Conservation (phyloP, 257 asterid species). For the Jasminum sambac region DNA sequence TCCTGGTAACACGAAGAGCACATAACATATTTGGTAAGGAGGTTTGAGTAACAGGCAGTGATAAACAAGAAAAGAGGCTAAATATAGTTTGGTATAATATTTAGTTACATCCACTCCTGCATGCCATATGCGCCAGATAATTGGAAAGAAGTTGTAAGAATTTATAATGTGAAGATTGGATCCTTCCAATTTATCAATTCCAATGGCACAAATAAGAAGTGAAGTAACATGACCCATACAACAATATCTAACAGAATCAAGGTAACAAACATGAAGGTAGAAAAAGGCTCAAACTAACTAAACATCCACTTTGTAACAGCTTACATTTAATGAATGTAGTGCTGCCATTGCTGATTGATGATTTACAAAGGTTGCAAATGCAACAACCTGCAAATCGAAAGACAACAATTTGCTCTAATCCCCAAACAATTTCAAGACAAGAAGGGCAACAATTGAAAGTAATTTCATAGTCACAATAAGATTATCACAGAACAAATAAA, state of each 20-base stretch:
- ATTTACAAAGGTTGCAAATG: constrained; percentile 90
- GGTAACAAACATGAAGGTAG: not conserved
- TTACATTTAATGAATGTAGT: constrained; percentile 79
- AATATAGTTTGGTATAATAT: not conserved
- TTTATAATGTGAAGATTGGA: not conserved
- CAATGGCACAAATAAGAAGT: not conserved
- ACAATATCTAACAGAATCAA: not conserved
- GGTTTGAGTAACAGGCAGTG: not conserved
- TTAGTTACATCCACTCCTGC: not conserved
- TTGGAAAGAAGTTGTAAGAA: not conserved
- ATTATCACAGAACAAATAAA: not conserved
- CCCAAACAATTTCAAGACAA: not conserved
- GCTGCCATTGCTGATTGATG: constrained; percentile 90
- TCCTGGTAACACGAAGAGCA: not conserved
- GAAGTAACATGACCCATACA: not conserved
- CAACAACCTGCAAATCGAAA: constrained; percentile 70
- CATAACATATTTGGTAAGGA: not conserved
- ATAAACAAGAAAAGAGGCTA: not conserved
- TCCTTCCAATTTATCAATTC: not conserved
- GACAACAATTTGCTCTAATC: constrained; percentile 11
- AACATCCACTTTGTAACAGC: constrained; percentile 29
- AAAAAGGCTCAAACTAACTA: not conserved
- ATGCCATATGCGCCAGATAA: not conserved
- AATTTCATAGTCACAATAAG: not conserved
- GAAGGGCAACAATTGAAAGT: not conserved